These are phyloP conservation scores for Hypoxylon sp. DNA, from an alignment of 2,329 filamentous ascomycete species.

Conservation along the genomic window DNA sequence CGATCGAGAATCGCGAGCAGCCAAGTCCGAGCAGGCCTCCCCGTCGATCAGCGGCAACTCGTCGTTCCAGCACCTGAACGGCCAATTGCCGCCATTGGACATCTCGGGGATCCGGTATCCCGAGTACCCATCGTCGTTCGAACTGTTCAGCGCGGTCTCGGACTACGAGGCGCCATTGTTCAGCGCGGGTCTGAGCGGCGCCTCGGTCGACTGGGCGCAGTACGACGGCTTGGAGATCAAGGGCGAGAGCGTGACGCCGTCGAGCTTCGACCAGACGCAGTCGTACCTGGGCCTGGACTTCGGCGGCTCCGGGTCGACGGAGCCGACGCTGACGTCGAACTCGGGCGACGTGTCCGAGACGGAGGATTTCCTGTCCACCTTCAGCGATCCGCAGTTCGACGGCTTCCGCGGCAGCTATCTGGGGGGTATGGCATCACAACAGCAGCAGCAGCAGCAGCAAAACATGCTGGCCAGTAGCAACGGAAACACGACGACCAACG, in stretches of 20 bases:
- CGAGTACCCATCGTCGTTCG: constrained; percentile 59
- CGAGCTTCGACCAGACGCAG: constrained; percentile 47
- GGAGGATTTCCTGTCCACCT: constrained; percentile 62
- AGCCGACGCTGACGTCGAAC: constrained; percentile 65
- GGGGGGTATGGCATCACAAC: constrained; percentile 52
- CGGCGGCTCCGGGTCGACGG: constrained; percentile 52
- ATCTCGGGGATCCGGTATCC: constrained; percentile 64
- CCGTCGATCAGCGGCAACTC: constrained; percentile 60
- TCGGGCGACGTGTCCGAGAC: constrained; percentile 74
- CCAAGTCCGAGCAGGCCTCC: constrained; percentile 70
- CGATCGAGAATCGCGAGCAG: constrained; percentile 59
- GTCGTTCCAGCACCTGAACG: constrained; percentile 61
- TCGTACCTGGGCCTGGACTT: constrained; percentile 60
- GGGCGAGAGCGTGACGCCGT: constrained; percentile 44
- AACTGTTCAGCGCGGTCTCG: constrained; percentile 60
- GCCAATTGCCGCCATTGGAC: constrained; percentile 65
- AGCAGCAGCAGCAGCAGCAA: no score
- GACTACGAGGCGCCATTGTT: constrained; percentile 67
- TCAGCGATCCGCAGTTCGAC: constrained; percentile 55
- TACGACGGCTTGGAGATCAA: constrained; percentile 60
- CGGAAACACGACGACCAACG: constrained; percentile 42
- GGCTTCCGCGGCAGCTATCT: constrained; percentile 60
- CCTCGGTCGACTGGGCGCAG: constrained; percentile 63
- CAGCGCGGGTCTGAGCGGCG: constrained; percentile 67
- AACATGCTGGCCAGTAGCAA: constrained; percentile 49